A percentile compares a stretch with the other conserved stretches of the same genome.
phyloP scores from a whole-genome alignment of 2,329 filamentous ascomycete species.

The Sclerotinia borealis region DNA sequence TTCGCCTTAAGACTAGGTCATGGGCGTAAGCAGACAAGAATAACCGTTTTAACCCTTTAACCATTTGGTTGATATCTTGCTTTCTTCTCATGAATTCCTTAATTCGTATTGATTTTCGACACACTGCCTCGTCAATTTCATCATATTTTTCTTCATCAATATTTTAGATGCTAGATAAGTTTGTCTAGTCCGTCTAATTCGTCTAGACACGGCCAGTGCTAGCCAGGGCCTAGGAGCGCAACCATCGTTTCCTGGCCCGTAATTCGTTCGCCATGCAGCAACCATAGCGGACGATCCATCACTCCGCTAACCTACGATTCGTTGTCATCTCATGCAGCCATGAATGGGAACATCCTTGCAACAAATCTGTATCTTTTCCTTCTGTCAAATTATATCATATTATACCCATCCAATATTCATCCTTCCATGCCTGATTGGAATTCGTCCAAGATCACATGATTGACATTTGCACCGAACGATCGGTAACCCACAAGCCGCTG shows the following conservation, averaged over 20 bases:
- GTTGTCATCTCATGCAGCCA: constrained; percentile 10
- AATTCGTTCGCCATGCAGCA: constrained; percentile 1
- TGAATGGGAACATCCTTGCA: constrained; percentile 6
- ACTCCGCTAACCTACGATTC: constrained; percentile 7
- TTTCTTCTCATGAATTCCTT: not conserved
- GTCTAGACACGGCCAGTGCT: not conserved
- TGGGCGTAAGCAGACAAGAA: constrained; percentile 5
- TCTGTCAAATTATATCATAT: constrained; percentile 5
- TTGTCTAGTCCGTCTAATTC: not conserved
- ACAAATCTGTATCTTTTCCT: not conserved
- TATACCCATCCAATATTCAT: constrained; percentile 2
- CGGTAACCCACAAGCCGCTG: constrained; percentile 12
- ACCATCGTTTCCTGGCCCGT: not conserved
- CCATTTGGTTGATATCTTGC: not conserved
- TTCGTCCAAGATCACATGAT: constrained; percentile 12
- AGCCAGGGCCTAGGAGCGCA: not conserved
- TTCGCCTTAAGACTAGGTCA: constrained; percentile 6
- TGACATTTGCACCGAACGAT: not conserved
- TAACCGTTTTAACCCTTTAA: not conserved
- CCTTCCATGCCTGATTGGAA: constrained; percentile 1
- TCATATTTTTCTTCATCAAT: not conserved
- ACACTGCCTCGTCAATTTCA: not conserved
- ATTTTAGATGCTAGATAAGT: not conserved
- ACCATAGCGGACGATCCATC: constrained; percentile 9
- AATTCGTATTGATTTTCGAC: not conserved